phyloP scores from a whole-genome alignment of 768 basidiomycete species.

The Cyathus striatus region DNA sequence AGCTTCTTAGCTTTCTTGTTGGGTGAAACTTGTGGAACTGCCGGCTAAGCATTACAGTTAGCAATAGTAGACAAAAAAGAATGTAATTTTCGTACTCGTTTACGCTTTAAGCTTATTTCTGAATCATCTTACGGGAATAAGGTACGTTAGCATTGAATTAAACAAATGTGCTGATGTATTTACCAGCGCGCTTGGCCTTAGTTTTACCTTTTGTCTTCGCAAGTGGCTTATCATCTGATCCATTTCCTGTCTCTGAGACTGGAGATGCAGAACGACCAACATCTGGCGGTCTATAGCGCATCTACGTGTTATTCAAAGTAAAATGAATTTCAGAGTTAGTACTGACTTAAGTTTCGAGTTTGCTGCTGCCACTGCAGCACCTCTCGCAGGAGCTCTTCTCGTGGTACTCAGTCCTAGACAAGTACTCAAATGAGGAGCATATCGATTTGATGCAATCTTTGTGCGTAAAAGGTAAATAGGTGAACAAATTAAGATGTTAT shows the following conservation, averaged over 20 bases:
- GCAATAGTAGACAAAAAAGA: slow-evolving; percentile 1
- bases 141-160: slow-evolving; percentile 2
- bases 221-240: slow-evolving; percentile 55
- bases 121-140: slow-evolving; percentile 44
- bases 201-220: slow-evolving; percentile 50
- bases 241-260: slow-evolving; percentile 56
- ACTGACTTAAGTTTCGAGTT: slow-evolving; percentile 63
- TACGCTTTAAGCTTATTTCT: slow-evolving; percentile 64
- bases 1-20: slow-evolving; percentile 60
- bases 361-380: too few species aligned
- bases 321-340: slow-evolving; percentile 16
- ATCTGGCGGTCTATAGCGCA: slow-evolving; percentile 37
- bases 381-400: slow-evolving; percentile 59
- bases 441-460: slow-evolving; percentile 80
- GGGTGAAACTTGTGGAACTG: slow-evolving; percentile 68
- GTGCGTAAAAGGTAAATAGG: background rate
- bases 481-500: background rate
- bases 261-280: slow-evolving; percentile 65
- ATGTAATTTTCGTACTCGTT: slow-evolving; percentile 40
- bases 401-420: slow-evolving; percentile 76
- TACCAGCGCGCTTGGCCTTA: slow-evolving; percentile 56
- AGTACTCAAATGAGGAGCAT: slow-evolving; percentile 73
- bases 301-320: slow-evolving; percentile 3
- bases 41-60: slow-evolving; percentile 33
- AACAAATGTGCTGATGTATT: slow-evolving; percentile 7